Base-by-base conservation (phyloP, 2,329 filamentous ascomycete species). In the Fusarium continuum region DNA sequence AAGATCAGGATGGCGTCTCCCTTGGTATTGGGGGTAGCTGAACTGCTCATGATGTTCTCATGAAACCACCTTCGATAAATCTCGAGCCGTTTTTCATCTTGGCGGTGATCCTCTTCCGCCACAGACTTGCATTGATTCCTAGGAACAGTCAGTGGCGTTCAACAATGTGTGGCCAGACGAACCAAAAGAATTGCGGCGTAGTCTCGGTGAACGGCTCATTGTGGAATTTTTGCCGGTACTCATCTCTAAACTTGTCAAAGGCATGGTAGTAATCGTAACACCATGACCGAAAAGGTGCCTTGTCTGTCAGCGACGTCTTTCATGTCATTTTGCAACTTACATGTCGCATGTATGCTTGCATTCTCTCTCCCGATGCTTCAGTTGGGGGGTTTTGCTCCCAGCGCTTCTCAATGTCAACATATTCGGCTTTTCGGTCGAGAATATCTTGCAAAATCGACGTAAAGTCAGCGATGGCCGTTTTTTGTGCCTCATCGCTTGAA, bases 51-150 rank as follows among this genome's bases (percentile, higher is more conserved):
- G 53, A 78, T 55, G 5, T 68, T 65, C 19, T 69, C 17, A 17
- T 63, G 44, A 52, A 78, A 77, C 76, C 76, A 78, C 17, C 58
- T 39, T 8, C 57, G 67, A 41, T 76, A 77, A 2, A 73, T 55
- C 2, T 57, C 35, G 4, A 77, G 59, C 14, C 72, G 71, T 23
- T 49, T 14, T 25, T 56, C 36, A 26, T 73, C 56, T 7, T 64
- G 5, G 1, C 4, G 17, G 36, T 45, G 38, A 22, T 66, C 41
- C 16, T 38, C 20, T 9, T 57, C 31, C 20, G 63, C 61, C 4
- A 29, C 19, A 1, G 23, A 36, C 2, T 64, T 40, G 54, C 72
- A 72, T 35, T 70, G 40, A 6, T 60, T 29, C 46, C 72, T 67
- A 55, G 5, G 26, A 13, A 9, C 23, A 14, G 63, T 67, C 14